Percentiles rank a stretch among this genome's conserved stretches.
Evolutionary conservation across 1,284 basidiomycete species (phyloP).

Genomic region (Irpex sp.): DNA sequence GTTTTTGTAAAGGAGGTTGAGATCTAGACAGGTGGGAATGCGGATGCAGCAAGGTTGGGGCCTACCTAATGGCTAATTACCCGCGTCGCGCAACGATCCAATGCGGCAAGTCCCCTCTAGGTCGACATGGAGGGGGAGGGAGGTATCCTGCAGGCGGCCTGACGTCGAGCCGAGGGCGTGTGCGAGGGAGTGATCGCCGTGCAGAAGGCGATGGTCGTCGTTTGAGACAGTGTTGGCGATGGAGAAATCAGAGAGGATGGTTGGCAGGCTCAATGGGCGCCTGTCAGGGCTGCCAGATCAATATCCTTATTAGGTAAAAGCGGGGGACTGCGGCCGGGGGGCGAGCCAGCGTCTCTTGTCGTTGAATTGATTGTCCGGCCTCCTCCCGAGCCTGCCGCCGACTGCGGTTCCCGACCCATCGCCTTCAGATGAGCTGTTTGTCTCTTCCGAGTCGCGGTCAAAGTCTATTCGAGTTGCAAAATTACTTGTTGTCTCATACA

Average conservation of each 20-base stretch:
- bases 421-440: background rate
- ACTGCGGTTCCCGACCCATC: background rate
- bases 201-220: background rate
- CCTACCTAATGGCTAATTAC: conserved; percentile 8
- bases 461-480: background rate
- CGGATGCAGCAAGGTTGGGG: conserved; percentile 10
- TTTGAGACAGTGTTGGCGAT: background rate
- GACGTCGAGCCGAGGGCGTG: background rate
- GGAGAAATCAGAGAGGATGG: background rate
- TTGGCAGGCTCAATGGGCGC: background rate
- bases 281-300: background rate
- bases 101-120: background rate
- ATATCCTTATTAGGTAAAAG: background rate
- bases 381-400: background rate
- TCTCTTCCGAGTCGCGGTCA: background rate
- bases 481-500: background rate
- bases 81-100: conserved; percentile 3
- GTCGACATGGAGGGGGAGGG: background rate
- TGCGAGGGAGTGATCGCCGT: background rate
- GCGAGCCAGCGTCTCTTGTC: too few species aligned
- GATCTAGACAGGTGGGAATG: background rate
- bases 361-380: background rate
- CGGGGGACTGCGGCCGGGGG: too few species aligned
- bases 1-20: background rate
- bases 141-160: background rate